These are phyloP conservation scores for Auricularia cornea DNA, from an alignment of 768 basidiomycete species.

Conservation along the genomic window DNA sequence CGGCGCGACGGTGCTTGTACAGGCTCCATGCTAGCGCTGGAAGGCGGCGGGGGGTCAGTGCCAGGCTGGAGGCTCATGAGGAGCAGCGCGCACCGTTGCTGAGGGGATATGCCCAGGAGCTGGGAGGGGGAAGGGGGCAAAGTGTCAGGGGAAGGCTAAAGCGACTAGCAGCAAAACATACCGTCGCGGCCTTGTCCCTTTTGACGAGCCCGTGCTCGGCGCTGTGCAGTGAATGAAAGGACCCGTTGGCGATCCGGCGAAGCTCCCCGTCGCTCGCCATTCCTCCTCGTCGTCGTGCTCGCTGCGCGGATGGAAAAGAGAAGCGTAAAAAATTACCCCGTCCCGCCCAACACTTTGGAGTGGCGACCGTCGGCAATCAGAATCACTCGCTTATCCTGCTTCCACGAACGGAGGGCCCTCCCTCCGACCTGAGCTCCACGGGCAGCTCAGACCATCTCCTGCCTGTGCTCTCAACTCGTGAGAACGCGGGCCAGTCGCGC, in stretches of 20 bases:
- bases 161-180: neutral
- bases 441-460: too few species aligned
- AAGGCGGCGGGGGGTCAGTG: neutral
- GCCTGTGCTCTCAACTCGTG: too few species aligned
- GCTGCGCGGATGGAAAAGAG: too few species aligned
- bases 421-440: too few species aligned
- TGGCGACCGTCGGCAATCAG: too few species aligned
- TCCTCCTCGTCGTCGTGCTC: neutral
- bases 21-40: neutral
- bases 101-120: neutral
- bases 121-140: neutral
- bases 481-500: too few species aligned
- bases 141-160: neutral
- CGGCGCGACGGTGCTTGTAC: neutral
- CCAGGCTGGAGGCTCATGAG: neutral
- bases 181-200: neutral
- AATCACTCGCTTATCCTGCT: too few species aligned
- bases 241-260: neutral
- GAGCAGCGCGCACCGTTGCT: neutral
- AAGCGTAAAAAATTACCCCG: too few species aligned
- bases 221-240: neutral
- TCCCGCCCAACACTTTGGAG: too few species aligned
- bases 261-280: neutral
- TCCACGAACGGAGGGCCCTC: too few species aligned
- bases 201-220: neutral